These are phyloP conservation scores for Colletotrichum euphorbiae DNA, from an alignment of 2,329 filamentous ascomycete species.

Conservation along the genomic window DNA sequence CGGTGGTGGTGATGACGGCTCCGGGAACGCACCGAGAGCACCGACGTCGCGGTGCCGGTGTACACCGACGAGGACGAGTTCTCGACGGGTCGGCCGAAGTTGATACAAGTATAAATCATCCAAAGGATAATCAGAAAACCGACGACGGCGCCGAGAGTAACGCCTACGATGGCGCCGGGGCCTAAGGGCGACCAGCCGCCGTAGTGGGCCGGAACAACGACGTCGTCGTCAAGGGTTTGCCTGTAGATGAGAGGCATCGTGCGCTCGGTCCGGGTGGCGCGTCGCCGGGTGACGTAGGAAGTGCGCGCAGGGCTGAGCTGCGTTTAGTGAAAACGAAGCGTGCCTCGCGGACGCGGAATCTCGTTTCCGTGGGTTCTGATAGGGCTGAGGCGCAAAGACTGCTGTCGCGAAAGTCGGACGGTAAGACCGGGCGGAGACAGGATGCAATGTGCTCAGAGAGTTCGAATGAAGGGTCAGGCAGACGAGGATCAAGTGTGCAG, in stretches of 20 bases:
- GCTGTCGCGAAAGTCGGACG: slow-evolving; percentile 15
- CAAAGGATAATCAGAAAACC: slow-evolving; percentile 66
- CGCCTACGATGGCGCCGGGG: slow-evolving; percentile 57
- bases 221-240: slow-evolving; percentile 38
- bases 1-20: slow-evolving; percentile 33
- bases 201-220: slow-evolving; percentile 52
- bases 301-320: not conserved
- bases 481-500: slow-evolving; percentile 2
- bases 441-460: slow-evolving; percentile 2
- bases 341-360: slow-evolving; percentile 7
- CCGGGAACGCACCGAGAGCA: slow-evolving; percentile 42
- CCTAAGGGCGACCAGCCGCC: slow-evolving; percentile 48
- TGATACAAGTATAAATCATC: slow-evolving; percentile 62
- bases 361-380: not conserved
- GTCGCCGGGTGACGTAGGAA: slow-evolving; percentile 9
- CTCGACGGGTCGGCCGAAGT: slow-evolving; percentile 52
- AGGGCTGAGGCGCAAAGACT: slow-evolving; percentile 17
- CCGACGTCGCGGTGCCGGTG: slow-evolving; percentile 41
- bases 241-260: slow-evolving; percentile 34
- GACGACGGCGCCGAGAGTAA: slow-evolving; percentile 58
- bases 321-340: slow-evolving; percentile 13
- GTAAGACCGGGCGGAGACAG: not conserved
- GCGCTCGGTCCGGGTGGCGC: not conserved
- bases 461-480: slow-evolving; percentile 10
- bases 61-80: slow-evolving; percentile 38